Evolutionary conservation across 768 basidiomycete species (phyloP).

Genomic region (Rhodotorula paludigena): DNA sequence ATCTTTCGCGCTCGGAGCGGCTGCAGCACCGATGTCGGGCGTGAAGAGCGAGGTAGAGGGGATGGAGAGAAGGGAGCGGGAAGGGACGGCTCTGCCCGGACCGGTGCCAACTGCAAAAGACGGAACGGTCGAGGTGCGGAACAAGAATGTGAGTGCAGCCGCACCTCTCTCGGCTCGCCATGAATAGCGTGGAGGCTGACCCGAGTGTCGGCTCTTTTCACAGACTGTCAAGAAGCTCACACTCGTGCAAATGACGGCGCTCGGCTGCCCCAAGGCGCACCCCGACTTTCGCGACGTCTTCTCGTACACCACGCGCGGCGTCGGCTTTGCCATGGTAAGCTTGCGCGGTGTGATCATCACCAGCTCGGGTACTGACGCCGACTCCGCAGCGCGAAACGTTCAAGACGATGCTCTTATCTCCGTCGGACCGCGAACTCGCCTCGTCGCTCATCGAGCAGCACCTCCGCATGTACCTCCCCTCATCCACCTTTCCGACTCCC

Average conservation of each 20-base stretch:
- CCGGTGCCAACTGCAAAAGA: not conserved
- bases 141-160: slow-evolving; percentile 24
- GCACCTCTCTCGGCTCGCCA: not conserved
- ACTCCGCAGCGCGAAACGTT: slow-evolving; percentile 7
- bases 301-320: slow-evolving; percentile 21
- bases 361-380: not conserved
- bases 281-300: slow-evolving; percentile 26
- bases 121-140: slow-evolving; percentile 9
- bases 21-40: not conserved
- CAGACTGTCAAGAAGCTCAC: slow-evolving; percentile 25
- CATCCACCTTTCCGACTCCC: not conserved
- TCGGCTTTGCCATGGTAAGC: slow-evolving; percentile 28
- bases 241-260: not conserved
- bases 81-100: not conserved
- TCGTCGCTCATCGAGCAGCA: slow-evolving; percentile 15
- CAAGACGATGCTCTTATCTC: not conserved
- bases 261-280: slow-evolving; percentile 15
- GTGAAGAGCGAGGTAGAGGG: not conserved
- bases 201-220: not conserved
- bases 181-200: too few relatives aligned
- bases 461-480: slow-evolving; percentile 14
- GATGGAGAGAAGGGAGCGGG: slow-evolving; percentile 3
- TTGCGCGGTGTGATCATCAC: not conserved
- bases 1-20: not conserved
- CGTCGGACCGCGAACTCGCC: not conserved